Base-by-base conservation (phyloP, 148 eudicot genomes). In the Selenicereus undatus region DNA sequence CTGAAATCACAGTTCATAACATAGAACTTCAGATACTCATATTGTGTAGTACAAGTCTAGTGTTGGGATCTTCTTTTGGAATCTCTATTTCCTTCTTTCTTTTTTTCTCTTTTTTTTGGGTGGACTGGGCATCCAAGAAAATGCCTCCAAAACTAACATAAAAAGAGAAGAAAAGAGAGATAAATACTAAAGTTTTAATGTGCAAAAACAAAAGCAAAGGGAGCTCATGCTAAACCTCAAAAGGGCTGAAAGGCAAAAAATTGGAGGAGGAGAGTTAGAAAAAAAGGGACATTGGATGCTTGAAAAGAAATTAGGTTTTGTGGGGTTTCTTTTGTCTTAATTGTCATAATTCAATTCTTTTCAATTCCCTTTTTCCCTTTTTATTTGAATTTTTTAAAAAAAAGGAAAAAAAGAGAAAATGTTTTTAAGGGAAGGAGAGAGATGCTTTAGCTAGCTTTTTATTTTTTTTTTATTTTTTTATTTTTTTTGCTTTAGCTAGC, bases 261-360 rank as follows among this genome's bases (percentile, higher is more conserved):
- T 24, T 29, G 43, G 26, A 52, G 58, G 30, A 76, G n/a, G 66
- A n/a, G 32, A 56, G 78, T 66, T n/a, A n/a, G 64, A 64, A 8
- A 30, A 80, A 85, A 88, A 80, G 79, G 60, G 82, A 85, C 95
- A 88, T 93, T 76, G 95, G 97, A 94, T 94, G 88, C 97, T 88
- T 78, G 71, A 84, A 89, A 86, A 50, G 74, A 70, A 86, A 75
- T 76, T 79, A 85, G 77, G 69, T 82, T 90, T 88, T 89, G 90
- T 88, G 87, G 91, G 88, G 87, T 87, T 90, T 86, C 86, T 79
- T 83, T 94, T 92, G 91, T 90, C 83, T 35, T 71, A 77, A 62
- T 45, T 20, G 79, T 52, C 29, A 35, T 39, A 39, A 39, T 84
- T 52, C 39, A 35, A 58, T 45, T 10, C 24, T 32, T 22, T 10